phyloP scores from a whole-genome alignment of 2,329 filamentous ascomycete species.

The Sarocladium kiliense region DNA sequence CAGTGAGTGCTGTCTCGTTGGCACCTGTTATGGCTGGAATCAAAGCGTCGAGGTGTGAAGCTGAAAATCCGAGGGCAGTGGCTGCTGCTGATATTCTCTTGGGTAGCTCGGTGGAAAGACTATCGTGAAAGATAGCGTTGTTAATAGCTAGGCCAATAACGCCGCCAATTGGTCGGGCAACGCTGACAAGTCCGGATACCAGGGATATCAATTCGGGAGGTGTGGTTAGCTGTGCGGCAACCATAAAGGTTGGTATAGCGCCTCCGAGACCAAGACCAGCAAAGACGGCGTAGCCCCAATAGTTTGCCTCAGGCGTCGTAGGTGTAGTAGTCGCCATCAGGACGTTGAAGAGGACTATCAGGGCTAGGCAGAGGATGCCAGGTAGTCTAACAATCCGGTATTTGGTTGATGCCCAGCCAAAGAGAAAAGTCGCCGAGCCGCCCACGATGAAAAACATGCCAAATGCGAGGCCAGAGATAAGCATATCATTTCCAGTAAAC shows the following conservation, averaged over 20 bases:
- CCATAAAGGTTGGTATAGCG: constrained; percentile 25
- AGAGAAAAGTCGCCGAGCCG: constrained; percentile 21
- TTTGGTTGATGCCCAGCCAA: too few relatives aligned
- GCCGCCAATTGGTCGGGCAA: constrained; percentile 30
- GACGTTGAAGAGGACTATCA: constrained; percentile 18
- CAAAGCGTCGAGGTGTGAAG: constrained; percentile 17
- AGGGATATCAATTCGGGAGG: constrained; percentile 30
- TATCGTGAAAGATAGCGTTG: constrained; percentile 24
- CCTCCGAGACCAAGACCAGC: constrained; percentile 29
- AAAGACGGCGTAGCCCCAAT: constrained; percentile 31
- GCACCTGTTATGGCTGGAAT: constrained; percentile 20
- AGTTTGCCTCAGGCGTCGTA: constrained; percentile 16
- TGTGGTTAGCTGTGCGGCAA: constrained; percentile 30
- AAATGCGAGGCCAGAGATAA: too few relatives aligned
- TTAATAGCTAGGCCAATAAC: constrained; percentile 30
- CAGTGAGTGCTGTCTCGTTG: constrained; percentile 19
- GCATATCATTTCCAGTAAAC: too few relatives aligned
- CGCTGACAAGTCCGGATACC: constrained; percentile 30
- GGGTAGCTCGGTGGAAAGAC: constrained; percentile 19
- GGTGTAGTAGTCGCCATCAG: constrained; percentile 27
- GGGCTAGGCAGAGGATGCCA: too few relatives aligned
- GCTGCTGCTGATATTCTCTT: constrained; percentile 26
- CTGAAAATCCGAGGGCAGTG: constrained; percentile 22
- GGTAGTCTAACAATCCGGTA: too few relatives aligned
- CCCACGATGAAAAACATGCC: constrained; percentile 25